phyloP scores from a whole-genome alignment of 345 rosid genomes.

The Excoecaria agallocha region DNA sequence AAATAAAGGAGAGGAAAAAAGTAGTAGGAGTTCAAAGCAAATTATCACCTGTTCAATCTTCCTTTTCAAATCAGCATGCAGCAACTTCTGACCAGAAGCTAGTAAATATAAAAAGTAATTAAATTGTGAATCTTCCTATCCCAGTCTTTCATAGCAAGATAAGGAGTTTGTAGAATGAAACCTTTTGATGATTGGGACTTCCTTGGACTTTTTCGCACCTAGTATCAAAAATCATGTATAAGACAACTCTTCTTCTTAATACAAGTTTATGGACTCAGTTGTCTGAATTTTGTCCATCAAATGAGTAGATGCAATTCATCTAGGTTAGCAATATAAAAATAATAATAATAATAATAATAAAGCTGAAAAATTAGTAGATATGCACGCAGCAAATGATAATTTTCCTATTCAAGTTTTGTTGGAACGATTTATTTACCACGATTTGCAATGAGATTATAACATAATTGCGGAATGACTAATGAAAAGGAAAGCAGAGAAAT shows the following conservation, averaged over 20 bases:
- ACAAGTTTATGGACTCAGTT: neutral
- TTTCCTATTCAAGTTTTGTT: neutral
- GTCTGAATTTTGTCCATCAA: neutral
- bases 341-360: neutral
- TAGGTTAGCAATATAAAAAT: neutral
- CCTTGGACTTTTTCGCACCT: constrained; percentile 31
- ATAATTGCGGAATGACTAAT: neutral
- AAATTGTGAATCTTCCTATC: constrained; percentile 10
- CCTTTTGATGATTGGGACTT: constrained; percentile 44
- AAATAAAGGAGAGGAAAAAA: constrained; percentile 3
- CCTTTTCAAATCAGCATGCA: constrained; percentile 27
- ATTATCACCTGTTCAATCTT: constrained; percentile 35
- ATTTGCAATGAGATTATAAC: neutral
- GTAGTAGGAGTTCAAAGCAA: constrained; percentile 20
- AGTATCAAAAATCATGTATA: constrained; percentile 24
- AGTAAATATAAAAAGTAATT: constrained; percentile 21
- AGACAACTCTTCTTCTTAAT: constrained; percentile 11
- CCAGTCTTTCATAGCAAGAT: constrained; percentile 12
- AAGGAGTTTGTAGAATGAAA: constrained; percentile 24
- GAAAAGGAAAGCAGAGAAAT: neutral
- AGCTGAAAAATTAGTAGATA: neutral
- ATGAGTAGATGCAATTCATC: neutral
- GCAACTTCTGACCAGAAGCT: constrained; percentile 40
- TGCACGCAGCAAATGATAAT: neutral
- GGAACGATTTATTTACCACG: neutral